phyloP scores from a whole-genome alignment of 202 grass and related monocot species.

The Musa balbisiana region DNA sequence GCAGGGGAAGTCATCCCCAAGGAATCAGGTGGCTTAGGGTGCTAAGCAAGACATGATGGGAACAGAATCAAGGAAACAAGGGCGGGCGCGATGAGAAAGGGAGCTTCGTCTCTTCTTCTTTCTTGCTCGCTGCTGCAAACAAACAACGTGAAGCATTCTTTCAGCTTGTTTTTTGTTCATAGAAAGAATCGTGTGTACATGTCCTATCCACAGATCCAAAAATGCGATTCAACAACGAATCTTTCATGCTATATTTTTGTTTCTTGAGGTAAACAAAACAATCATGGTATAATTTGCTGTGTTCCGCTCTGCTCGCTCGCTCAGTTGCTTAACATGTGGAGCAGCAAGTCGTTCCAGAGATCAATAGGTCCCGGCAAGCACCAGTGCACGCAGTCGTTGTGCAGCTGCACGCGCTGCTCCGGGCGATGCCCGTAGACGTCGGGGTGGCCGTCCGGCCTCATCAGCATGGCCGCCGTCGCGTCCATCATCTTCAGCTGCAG shows the following conservation, averaged over 20 bases:
- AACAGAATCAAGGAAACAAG: not conserved
- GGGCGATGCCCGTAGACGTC: slow-evolving; percentile 4
- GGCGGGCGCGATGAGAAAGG: not conserved
- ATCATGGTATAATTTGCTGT: too few species aligned
- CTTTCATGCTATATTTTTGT: too few species aligned
- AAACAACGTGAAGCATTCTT: not conserved
- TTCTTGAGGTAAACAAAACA: too few species aligned
- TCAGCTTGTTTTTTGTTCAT: too few species aligned
- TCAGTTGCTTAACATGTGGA: not conserved
- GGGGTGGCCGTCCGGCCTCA: slow-evolving; percentile 12
- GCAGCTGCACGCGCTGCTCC: not conserved
- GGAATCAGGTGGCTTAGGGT: not conserved
- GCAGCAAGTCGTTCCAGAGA: slow-evolving; percentile 2
- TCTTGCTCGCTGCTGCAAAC: not conserved
- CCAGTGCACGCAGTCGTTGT: slow-evolving; percentile 16
- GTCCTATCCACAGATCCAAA: too few species aligned
- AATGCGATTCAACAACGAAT: too few species aligned
- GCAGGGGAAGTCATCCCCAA: not conserved
- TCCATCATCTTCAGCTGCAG: slow-evolving; percentile 8
- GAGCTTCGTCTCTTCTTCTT: not conserved
- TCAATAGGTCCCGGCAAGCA: slow-evolving; percentile 12
- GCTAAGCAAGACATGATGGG: not conserved
- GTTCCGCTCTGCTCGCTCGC: too few species aligned
- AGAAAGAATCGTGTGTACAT: too few species aligned
- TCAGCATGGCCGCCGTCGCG: slow-evolving; percentile 9